Conservation (phyloP, 2,329 filamentous ascomycete species). For the Penicillium sp. region DNA sequence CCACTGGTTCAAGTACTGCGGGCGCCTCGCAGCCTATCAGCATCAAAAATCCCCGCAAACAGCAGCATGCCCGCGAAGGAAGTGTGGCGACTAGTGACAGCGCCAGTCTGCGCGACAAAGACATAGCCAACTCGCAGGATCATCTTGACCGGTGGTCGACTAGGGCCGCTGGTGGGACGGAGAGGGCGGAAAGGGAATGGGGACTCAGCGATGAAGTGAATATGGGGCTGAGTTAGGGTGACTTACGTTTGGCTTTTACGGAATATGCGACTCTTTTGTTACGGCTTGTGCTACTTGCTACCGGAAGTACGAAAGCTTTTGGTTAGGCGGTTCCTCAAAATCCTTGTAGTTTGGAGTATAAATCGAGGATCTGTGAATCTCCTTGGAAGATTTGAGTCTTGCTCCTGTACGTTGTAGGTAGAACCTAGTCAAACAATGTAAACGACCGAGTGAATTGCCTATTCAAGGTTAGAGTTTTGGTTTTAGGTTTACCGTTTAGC, state of each 20-base stretch:
- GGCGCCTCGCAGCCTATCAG: conserved; percentile 30
- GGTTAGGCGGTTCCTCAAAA: not conserved
- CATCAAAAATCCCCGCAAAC: conserved; percentile 28
- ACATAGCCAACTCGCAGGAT: conserved; percentile 42
- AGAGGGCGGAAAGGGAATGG: conserved; percentile 56
- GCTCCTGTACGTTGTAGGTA: too few species aligned
- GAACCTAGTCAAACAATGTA: too few species aligned
- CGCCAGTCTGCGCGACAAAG: conserved; percentile 37
- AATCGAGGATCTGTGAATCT: not conserved
- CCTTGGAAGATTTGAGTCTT: too few species aligned
- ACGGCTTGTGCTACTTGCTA: not conserved
- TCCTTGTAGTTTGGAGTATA: conserved; percentile 1
- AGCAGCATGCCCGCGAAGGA: conserved; percentile 26
- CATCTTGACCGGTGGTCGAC: conserved; percentile 52
- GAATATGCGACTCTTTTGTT: not conserved
- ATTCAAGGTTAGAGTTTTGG: too few species aligned
- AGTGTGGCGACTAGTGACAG: conserved; percentile 31
- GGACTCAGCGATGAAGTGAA: conserved; percentile 78
- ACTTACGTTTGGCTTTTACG: not conserved
- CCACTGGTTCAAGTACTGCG: conserved; percentile 14
- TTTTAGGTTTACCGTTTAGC: too few species aligned
- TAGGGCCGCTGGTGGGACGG: conserved; percentile 54
- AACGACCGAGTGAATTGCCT: too few species aligned
- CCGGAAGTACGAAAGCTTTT: not conserved
- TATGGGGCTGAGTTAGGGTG: conserved; percentile 70